Conservation (phyloP, 371 early-diverging fungal genomes). For the Chytridium lagenaria region DNA sequence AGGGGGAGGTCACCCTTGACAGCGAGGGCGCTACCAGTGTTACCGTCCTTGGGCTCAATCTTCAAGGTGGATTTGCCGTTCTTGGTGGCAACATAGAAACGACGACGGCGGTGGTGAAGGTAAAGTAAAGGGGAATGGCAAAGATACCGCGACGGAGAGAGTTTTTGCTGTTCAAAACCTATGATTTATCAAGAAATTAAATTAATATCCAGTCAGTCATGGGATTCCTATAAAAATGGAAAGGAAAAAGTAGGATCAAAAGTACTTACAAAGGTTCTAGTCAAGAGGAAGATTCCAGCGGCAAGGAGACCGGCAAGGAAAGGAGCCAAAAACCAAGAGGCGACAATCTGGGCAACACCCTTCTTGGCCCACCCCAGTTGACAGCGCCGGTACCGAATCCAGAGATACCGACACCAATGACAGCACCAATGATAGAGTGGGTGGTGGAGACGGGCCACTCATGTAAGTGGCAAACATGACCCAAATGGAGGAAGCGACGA, state of each 20-base stretch:
- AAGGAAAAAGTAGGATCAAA: background rate
- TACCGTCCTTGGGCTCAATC: constrained; percentile 16
- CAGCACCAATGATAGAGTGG: constrained; percentile 83
- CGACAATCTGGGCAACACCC: constrained; percentile 75
- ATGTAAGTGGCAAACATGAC: constrained; percentile 67
- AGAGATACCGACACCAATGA: constrained; percentile 78
- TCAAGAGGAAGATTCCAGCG: constrained; percentile 71
- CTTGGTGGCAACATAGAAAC: constrained; percentile 80
- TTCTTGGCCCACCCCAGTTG: constrained; percentile 66
- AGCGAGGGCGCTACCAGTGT: constrained; percentile 4
- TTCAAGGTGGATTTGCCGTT: constrained; percentile 60
- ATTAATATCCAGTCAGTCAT: too few species aligned
- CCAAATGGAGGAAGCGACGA: constrained; percentile 79
- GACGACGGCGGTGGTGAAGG: constrained; percentile 71
- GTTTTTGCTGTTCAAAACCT: constrained; percentile 45
- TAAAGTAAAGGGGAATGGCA: constrained; percentile 83
- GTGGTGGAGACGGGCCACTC: constrained; percentile 68
- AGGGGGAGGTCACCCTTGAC: constrained; percentile 40
- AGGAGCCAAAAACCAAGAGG: constrained; percentile 82
- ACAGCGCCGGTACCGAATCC: constrained; percentile 69
- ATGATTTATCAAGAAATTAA: too few species aligned
- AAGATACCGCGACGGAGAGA: constrained; percentile 75
- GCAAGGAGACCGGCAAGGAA: constrained; percentile 71
- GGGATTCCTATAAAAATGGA: background rate
- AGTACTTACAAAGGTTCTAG: constrained; percentile 22